These are phyloP conservation scores for Calophaca sinica DNA, from an alignment of 306 rosid species.

Conservation along the genomic window DNA sequence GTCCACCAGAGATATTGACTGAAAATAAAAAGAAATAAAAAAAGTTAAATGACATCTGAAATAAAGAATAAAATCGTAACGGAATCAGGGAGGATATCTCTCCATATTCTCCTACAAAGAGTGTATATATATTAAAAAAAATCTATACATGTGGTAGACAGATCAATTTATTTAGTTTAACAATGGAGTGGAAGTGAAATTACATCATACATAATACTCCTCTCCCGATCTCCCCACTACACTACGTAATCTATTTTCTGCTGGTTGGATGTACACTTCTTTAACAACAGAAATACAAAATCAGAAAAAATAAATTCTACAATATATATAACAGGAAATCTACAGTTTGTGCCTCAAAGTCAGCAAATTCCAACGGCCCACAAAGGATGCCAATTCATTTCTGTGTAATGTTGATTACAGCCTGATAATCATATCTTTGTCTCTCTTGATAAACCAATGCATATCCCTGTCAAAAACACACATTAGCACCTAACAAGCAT, in stretches of 20 bases:
- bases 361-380: constrained; percentile 49
- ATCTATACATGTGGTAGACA: too few relatives aligned
- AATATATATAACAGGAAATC: constrained; percentile 44
- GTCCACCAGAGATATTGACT: too few relatives aligned
- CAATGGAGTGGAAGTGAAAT: too few relatives aligned
- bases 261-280: constrained; percentile 58
- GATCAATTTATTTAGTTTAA: too few relatives aligned
- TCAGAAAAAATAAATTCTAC: constrained; percentile 42
- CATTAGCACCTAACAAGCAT: constrained; percentile 37
- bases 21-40: too few relatives aligned
- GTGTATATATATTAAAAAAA: too few relatives aligned
- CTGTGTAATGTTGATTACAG: constrained; percentile 43
- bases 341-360: constrained; percentile 53
- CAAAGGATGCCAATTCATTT: constrained; percentile 45
- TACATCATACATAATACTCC: too few relatives aligned
- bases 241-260: constrained; percentile 31
- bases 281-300: constrained; percentile 53
- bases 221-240: constrained; percentile 15
- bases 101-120: too few relatives aligned
- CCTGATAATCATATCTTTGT: constrained; percentile 2
- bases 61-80: too few relatives aligned
- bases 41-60: too few relatives aligned
- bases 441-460: constrained; percentile 26
- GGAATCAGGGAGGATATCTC: too few relatives aligned
- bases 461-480: constrained; percentile 45